Conservation (phyloP, 2,329 filamentous ascomycete genomes). For the Ophiobolus disseminans region DNA sequence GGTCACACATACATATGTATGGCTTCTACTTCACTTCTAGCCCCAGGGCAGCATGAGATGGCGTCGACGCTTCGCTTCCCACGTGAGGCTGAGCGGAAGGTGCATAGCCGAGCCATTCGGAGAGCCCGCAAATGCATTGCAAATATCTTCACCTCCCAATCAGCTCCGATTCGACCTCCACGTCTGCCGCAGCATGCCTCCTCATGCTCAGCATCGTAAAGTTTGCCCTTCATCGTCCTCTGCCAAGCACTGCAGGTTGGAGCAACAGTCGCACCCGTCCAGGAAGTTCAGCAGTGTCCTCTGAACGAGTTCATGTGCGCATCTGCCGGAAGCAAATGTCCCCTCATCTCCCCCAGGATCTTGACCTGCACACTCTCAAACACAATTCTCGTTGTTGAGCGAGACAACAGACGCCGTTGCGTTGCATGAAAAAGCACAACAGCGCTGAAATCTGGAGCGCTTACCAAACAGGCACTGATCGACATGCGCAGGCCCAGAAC, state of each 20-base stretch:
- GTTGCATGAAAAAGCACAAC: slow-evolving; percentile 11
- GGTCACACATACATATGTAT: too few relatives aligned
- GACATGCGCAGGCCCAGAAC: slow-evolving; percentile 13
- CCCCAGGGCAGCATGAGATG: background rate
- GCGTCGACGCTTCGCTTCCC: slow-evolving; percentile 2
- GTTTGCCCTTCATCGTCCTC: too few relatives aligned
- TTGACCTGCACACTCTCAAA: background rate
- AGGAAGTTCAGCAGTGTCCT: too few relatives aligned
- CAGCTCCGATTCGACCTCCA: too few relatives aligned
- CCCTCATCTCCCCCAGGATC: background rate
- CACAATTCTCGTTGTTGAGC: slow-evolving; percentile 5
- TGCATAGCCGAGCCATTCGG: slow-evolving; percentile 1
- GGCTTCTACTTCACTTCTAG: slow-evolving; percentile 2
- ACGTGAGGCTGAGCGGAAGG: slow-evolving; percentile 5
- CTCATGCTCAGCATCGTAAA: too few relatives aligned
- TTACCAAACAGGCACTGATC: slow-evolving; percentile 25
- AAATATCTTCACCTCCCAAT: background rate
- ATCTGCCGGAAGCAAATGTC: too few relatives aligned
- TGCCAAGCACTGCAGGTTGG: too few relatives aligned
- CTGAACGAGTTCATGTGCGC: too few relatives aligned
- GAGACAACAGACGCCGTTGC: slow-evolving; percentile 9
- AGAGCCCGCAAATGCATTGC: slow-evolving; percentile 3
- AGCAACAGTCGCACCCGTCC: too few relatives aligned
- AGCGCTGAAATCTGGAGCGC: slow-evolving; percentile 12
- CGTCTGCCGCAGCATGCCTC: too few relatives aligned